phyloP scores from a whole-genome alignment of 805 yeast species.

The Ogataea haglerorum region DNA sequence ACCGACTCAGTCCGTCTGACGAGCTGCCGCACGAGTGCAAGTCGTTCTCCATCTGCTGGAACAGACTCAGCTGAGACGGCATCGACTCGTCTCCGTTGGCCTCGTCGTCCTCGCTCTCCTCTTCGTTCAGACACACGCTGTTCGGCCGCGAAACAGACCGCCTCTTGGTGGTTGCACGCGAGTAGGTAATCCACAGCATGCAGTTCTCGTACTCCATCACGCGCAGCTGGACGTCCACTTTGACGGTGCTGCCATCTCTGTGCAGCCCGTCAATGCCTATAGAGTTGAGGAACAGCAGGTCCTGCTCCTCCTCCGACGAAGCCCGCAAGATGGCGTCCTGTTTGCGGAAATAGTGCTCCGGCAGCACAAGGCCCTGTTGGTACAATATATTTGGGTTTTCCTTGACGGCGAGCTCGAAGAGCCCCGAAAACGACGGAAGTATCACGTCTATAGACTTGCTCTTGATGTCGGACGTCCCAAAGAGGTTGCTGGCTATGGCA shows the following conservation, averaged over 20 bases:
- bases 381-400: slow-evolving; percentile 38
- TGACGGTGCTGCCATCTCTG: slow-evolving; percentile 60
- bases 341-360: slow-evolving; percentile 87
- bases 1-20: slow-evolving; percentile 26
- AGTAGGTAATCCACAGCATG: slow-evolving; percentile 84
- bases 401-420: slow-evolving; percentile 40
- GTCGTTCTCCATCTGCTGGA: slow-evolving; percentile 38
- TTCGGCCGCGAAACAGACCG: background rate
- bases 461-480: slow-evolving; percentile 58
- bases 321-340: slow-evolving; percentile 43
- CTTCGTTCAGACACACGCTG: background rate
- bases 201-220: slow-evolving; percentile 56
- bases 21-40: slow-evolving; percentile 29
- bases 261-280: slow-evolving; percentile 69
- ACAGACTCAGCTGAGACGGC: slow-evolving; percentile 56
- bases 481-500: slow-evolving; percentile 72
- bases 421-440: slow-evolving; percentile 58
- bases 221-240: slow-evolving; percentile 77
- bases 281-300: slow-evolving; percentile 52
- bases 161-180: slow-evolving; percentile 39
- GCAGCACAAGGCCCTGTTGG: slow-evolving; percentile 72
- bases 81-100: slow-evolving; percentile 14
- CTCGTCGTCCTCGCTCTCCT: slow-evolving; percentile 6
- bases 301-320: slow-evolving; percentile 39
- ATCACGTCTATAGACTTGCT: slow-evolving; percentile 51